Base-by-base conservation (phyloP, 164 flowering plant species). In the Echeveria elegans region DNA sequence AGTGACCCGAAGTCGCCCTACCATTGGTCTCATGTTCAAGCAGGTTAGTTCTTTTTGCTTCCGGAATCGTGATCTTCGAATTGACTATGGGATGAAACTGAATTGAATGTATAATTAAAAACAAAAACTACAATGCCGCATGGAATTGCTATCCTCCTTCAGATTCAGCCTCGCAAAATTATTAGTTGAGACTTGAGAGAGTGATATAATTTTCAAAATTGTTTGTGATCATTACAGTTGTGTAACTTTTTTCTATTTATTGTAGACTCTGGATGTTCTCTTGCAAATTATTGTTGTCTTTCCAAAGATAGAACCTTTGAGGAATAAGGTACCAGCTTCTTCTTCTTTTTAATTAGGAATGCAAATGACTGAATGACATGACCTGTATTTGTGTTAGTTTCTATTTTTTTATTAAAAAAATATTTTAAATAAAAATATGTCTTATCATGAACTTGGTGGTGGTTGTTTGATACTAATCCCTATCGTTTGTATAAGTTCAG, bases 21-120 rank as follows among this genome's bases (percentile, higher is more conserved):
- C 82, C 65, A 88, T 95, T 65, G 98, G 99, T 59, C 75, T 77
- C 75, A 90, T 95, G 97, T 92, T 95, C 75, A 95, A 95, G 85
- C 87, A 85, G 99, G 97, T 91, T 71, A 12, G 47, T 11, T 12
- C 15, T 11, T 16, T 43, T 43, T 4, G 15, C 6, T 38, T 38
- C 12, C 15, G 19, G 16, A 43, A 43, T 43, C 47, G 15, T 43
- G 47, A 2, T 43, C 15, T 43, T 43, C n/a, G n/a, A n/a, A n/a
- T n/a, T n/a, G n/a, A n/a, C n/a, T n/a, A n/a, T n/a, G n/a, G n/a
- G n/a, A n/a, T n/a, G n/a, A n/a, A n/a, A n/a, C n/a, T n/a, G n/a
- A n/a, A n/a, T n/a, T n/a, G n/a, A n/a, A n/a, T n/a, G n/a, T n/a
- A n/a, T n/a, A n/a, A n/a, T n/a, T n/a, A n/a, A n/a, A n/a, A n/a